These are phyloP conservation scores for Uncinocarpus reesii DNA, from an alignment of 2,329 filamentous ascomycete genomes.

Conservation along the genomic window DNA sequence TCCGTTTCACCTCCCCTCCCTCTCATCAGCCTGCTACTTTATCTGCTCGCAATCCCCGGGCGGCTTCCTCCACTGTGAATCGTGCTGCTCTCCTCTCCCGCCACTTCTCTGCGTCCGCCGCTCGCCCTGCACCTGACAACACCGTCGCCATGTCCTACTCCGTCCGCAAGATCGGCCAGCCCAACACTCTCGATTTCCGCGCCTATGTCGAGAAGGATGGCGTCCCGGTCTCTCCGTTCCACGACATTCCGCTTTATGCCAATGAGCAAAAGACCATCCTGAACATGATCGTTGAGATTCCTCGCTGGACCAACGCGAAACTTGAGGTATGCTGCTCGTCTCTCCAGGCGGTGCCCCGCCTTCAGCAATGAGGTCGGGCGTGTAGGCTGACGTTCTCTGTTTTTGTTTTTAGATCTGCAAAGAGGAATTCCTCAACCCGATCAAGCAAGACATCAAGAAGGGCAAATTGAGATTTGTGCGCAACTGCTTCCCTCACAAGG, in stretches of 20 bases:
- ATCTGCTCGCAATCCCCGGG: conserved; percentile 1
- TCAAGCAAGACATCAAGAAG: conserved; percentile 99
- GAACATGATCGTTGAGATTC: conserved; percentile 99
- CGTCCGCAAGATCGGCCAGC: conserved; percentile 75
- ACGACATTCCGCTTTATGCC: conserved; percentile 96
- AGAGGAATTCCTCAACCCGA: conserved; percentile 95
- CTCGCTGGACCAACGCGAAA: conserved; percentile 99
- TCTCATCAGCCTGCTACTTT: conserved; percentile 16
- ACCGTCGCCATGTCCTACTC: conserved; percentile 48
- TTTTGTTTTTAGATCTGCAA: conserved; percentile 69
- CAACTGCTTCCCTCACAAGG: conserved; percentile 99
- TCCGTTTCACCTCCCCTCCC: conserved; percentile 22
- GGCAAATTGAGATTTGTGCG: conserved; percentile 98
- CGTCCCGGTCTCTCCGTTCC: conserved; percentile 85
- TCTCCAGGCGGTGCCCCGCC: neutral
- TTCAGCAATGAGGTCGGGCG: too few species aligned
- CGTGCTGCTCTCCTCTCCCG: conserved; percentile 39
- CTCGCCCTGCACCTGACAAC: conserved; percentile 20
- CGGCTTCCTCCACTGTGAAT: conserved; percentile 20
- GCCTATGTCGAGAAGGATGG: conserved; percentile 98
- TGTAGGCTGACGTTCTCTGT: too few species aligned
- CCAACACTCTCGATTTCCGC: conserved; percentile 92
- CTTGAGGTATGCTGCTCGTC: conserved; percentile 64
- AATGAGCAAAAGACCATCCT: conserved; percentile 90
- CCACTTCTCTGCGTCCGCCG: conserved; percentile 37